phyloP scores from a whole-genome alignment of 805 yeast species.

The Blastobotrys attinorum region DNA sequence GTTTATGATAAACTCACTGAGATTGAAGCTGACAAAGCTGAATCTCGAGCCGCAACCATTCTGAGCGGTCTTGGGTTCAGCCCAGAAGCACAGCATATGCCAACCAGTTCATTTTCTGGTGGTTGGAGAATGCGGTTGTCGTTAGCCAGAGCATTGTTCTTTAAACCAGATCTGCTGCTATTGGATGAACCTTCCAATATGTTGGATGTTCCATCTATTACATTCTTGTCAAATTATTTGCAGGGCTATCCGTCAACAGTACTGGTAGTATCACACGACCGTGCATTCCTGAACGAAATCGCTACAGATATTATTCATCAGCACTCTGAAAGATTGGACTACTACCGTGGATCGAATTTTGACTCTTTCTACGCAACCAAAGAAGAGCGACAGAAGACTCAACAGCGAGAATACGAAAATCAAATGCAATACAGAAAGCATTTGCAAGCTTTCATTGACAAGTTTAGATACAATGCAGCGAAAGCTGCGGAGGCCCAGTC shows the following conservation, averaged over 20 bases:
- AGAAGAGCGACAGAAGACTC: constrained; percentile 92
- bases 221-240: constrained; percentile 82
- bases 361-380: constrained; percentile 88
- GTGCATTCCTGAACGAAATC: constrained; percentile 93
- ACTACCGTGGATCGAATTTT: constrained; percentile 83
- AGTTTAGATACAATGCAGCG: constrained; percentile 95
- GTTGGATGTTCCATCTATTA: constrained; percentile 99
- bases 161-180: constrained; percentile 87
- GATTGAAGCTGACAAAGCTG: constrained; percentile 97
- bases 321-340: constrained; percentile 94
- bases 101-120: constrained; percentile 93
- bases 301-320: constrained; percentile 98
- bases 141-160: constrained; percentile 95
- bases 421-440: constrained; percentile 95
- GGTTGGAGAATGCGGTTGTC: constrained; percentile 99
- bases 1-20: constrained; percentile 77
- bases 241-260: constrained; percentile 90
- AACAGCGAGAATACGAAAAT: constrained; percentile 89
- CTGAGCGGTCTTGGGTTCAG: constrained; percentile 91
- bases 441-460: constrained; percentile 90
- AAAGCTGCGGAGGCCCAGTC: constrained; percentile 97
- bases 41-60: constrained; percentile 91
- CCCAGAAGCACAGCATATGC: constrained; percentile 68
- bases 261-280: constrained; percentile 93
- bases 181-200: constrained; percentile 99